These are phyloP conservation scores for Podospora bellae-mahoneyi DNA, from an alignment of 495 filamentous ascomycete genomes.

Conservation along the genomic window DNA sequence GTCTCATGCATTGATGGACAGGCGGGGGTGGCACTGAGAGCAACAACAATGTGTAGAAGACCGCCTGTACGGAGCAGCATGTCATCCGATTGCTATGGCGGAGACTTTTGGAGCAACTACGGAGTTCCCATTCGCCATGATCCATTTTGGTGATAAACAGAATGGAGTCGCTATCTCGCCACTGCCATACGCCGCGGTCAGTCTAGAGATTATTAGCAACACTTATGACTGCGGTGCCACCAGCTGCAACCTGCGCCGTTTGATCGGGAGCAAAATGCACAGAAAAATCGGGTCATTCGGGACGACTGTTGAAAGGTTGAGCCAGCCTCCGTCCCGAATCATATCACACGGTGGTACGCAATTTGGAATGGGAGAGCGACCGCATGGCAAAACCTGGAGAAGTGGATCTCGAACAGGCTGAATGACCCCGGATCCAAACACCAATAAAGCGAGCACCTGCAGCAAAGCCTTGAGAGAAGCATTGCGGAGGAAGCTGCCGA, in stretches of 20 bases:
- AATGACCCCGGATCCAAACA: slow-evolving; percentile 26
- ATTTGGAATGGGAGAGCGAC: slow-evolving; percentile 5
- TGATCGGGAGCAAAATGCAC: not conserved
- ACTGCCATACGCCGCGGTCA: not conserved
- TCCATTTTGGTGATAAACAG: no score
- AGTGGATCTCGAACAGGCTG: slow-evolving; percentile 25
- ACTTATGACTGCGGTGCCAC: slow-evolving; percentile 1
- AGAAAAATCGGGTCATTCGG: not conserved
- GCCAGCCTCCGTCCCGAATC: not conserved
- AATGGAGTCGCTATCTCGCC: not conserved
- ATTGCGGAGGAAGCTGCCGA: slow-evolving; percentile 27
- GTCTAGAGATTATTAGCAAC: slow-evolving; percentile 2
- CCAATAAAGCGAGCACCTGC: slow-evolving; percentile 1
- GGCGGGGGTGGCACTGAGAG: not conserved
- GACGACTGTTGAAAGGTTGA: not conserved
- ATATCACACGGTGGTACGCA: not conserved
- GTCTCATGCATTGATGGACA: not conserved
- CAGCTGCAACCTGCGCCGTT: not conserved
- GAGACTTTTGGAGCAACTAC: no score
- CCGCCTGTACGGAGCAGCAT: no score
- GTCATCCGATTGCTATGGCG: no score
- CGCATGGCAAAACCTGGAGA: slow-evolving; percentile 5
- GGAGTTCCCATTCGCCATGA: no score
- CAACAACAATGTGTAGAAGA: not conserved
- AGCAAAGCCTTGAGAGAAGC: slow-evolving; percentile 3